phyloP scores from a whole-genome alignment of 805 yeast genomes.

The Candida michaelii region DNA sequence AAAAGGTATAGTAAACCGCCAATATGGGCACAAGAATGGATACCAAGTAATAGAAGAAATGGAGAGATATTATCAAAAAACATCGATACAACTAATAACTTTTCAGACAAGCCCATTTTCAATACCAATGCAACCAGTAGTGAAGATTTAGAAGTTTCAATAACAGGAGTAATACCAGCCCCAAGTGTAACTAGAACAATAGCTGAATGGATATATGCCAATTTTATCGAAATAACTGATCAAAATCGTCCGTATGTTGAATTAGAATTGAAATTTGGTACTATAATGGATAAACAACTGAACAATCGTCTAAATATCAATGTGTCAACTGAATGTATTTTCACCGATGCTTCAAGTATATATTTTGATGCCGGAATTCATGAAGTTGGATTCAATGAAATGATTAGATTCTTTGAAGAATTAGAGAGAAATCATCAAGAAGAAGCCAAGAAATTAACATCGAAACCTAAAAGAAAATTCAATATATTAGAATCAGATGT shows the following conservation, averaged over 20 bases:
- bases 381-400: conserved; percentile 56
- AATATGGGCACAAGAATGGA: conserved; percentile 80
- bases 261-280: conserved; percentile 73
- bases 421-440: conserved; percentile 52
- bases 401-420: conserved; percentile 54
- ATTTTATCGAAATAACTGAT: conserved; percentile 61
- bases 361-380: conserved; percentile 67
- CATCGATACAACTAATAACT: neutral
- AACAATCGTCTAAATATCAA: conserved; percentile 66
- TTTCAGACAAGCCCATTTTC: conserved; percentile 29
- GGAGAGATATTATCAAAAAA: neutral
- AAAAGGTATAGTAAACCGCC: conserved; percentile 66
- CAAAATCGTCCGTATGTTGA: conserved; percentile 58
- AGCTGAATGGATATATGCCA: conserved; percentile 88
- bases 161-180: conserved; percentile 74
- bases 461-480: conserved; percentile 50
- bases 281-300: conserved; percentile 60
- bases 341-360: conserved; percentile 55
- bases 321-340: conserved; percentile 66
- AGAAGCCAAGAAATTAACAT: conserved; percentile 23
- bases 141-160: conserved; percentile 48
- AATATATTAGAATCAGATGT: conserved; percentile 60
- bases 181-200: conserved; percentile 80
- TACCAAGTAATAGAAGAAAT: conserved; percentile 30
- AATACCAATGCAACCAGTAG: conserved; percentile 30